Percentiles rank a stretch among this genome's conserved stretches.
These are phyloP conservation scores for Diaporthe citrichinensis DNA, from an alignment of 2,329 filamentous ascomycete species.

Conservation along the genomic window DNA sequence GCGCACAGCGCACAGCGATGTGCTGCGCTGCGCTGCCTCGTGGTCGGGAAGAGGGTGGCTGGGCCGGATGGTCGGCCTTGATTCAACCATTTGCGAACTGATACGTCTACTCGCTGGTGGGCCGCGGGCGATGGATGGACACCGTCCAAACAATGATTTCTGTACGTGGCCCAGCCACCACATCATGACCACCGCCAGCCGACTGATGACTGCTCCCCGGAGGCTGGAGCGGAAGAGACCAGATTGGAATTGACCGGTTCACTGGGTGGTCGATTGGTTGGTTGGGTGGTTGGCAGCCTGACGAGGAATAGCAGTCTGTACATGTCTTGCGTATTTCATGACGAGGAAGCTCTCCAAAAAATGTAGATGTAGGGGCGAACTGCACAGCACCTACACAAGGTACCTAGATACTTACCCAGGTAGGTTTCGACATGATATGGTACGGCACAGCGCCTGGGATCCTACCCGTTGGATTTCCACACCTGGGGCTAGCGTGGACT, in stretches of 20 bases:
- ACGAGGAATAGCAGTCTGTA: neutral
- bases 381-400: neutral
- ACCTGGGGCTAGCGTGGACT: neutral
- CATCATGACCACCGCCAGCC: neutral
- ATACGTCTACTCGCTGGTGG: neutral
- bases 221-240: neutral
- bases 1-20: too few relatives aligned
- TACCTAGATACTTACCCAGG: neutral
- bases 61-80: neutral
- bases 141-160: neutral
- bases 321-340: neutral
- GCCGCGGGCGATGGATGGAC: neutral
- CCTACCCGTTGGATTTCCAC: slow-evolving; percentile 4
- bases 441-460: neutral
- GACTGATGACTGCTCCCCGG: neutral
- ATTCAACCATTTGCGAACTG: neutral
- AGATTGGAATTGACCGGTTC: neutral
- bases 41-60: neutral
- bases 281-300: neutral
- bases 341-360: neutral
- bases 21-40: neutral
- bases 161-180: neutral
- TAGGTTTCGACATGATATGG: neutral
- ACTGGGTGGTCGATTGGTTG: neutral
- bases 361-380: neutral